A percentile compares a stretch with the other conserved stretches of the same genome.
phyloP scores from a whole-genome alignment of 2,329 filamentous ascomycete species.

The Sclerotinia glacialis region DNA sequence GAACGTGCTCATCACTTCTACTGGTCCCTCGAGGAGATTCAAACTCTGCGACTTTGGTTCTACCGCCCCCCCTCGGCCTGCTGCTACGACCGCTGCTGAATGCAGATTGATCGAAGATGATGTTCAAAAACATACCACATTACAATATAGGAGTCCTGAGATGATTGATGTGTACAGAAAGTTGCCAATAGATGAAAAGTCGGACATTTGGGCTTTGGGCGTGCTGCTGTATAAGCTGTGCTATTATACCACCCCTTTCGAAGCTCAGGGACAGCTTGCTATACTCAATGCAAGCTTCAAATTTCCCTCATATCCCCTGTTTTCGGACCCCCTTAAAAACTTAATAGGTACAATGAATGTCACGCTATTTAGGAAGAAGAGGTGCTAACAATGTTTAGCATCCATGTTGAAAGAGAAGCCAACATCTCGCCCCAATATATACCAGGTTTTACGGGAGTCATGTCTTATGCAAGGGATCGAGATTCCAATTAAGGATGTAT shows the following conservation, averaged over 20 bases:
- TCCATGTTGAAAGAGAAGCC: constrained; percentile 89
- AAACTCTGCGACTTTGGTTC: constrained; percentile 99
- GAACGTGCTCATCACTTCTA: constrained; percentile 78
- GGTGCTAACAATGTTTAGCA: constrained; percentile 48
- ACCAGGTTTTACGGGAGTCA: constrained; percentile 82
- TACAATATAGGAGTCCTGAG: constrained; percentile 96
- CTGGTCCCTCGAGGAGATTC: constrained; percentile 68
- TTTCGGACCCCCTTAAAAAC: constrained; percentile 85
- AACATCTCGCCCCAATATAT: constrained; percentile 78
- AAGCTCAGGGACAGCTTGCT: constrained; percentile 95
- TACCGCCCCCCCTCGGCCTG: constrained; percentile 76
- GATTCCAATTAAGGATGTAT: constrained; percentile 83
- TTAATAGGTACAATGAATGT: constrained; percentile 67
- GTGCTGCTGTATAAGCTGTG: constrained; percentile 96
- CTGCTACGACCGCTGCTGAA: constrained; percentile 82
- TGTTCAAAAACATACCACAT: constrained; percentile 91
- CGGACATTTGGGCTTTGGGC: constrained; percentile 92
- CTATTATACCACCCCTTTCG: constrained; percentile 98
- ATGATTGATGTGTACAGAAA: constrained; percentile 99
- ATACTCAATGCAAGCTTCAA: constrained; percentile 95
- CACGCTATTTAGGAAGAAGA: background rate
- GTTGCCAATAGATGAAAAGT: constrained; percentile 96
- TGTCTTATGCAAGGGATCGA: constrained; percentile 86
- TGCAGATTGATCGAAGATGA: constrained; percentile 94
- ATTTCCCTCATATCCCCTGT: constrained; percentile 82